Percentiles rank a stretch among this genome's conserved stretches.
These are phyloP conservation scores for Lepidium campestre DNA, from an alignment of 441 rosid genomes.

Conservation along the genomic window DNA sequence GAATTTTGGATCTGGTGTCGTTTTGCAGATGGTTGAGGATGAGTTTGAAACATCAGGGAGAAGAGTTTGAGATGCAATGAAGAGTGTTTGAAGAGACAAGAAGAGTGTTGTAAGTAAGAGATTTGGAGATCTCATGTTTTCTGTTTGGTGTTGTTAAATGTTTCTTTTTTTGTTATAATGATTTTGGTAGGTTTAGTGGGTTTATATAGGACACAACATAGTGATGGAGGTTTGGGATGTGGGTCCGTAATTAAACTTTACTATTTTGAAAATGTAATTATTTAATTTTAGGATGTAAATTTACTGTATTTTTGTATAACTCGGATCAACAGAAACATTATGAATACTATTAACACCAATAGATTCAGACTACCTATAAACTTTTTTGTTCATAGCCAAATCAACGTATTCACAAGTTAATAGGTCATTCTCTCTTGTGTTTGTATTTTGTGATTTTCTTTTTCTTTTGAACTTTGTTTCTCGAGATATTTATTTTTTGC, in stretches of 20 bases:
- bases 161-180: not conserved
- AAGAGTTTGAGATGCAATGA: constrained; percentile 12
- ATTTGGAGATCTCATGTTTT: constrained; percentile 12
- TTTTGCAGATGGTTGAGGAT: constrained; percentile 42
- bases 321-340: too few relatives aligned
- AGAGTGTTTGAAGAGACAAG: constrained; percentile 26
- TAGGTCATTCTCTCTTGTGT: too few relatives aligned
- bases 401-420: too few relatives aligned
- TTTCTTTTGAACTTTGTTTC: too few relatives aligned
- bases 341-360: too few relatives aligned
- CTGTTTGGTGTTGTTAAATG: not conserved
- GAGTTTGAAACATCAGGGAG: constrained; percentile 21
- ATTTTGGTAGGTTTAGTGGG: constrained; percentile 16
- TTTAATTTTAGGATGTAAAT: too few relatives aligned
- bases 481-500: too few relatives aligned
- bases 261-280: not conserved
- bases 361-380: too few relatives aligned
- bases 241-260: not conserved
- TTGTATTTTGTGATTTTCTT: too few relatives aligned
- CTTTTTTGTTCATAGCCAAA: too few relatives aligned
- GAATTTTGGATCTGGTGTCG: constrained; percentile 63
- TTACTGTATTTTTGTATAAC: too few relatives aligned
- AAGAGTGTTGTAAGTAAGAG: constrained; percentile 14
- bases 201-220: not conserved
- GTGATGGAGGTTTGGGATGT: constrained; percentile 16